A percentile compares a stretch with the other conserved stretches of the same genome.
phyloP scores from a whole-genome alignment of 2,329 filamentous ascomycete species.

The Penicillium polonicum region DNA sequence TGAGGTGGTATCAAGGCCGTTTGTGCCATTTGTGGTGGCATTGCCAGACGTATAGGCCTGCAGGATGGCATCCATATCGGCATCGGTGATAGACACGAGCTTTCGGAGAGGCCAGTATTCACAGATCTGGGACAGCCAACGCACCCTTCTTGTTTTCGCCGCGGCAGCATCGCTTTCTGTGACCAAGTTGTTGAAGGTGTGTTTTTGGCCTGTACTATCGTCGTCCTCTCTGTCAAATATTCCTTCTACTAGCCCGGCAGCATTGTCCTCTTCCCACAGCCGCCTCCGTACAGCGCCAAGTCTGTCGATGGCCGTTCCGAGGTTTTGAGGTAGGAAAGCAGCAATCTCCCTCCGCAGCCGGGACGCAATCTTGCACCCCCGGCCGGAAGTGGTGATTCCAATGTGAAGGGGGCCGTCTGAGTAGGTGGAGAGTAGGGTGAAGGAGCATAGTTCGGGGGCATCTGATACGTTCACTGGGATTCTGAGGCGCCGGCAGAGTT shows the following conservation, averaged over 20 bases:
- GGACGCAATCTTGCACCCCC: conserved; percentile 89
- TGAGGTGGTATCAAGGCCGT: conserved; percentile 11
- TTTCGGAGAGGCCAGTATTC: conserved; percentile 95
- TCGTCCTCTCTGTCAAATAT: conserved; percentile 50
- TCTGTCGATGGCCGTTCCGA: conserved; percentile 74
- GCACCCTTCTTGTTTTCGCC: conserved; percentile 75
- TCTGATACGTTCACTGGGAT: conserved; percentile 95
- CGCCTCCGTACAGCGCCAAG: conserved; percentile 70
- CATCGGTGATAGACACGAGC: conserved; percentile 74
- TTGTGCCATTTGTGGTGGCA: conserved; percentile 18
- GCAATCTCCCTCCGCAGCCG: conserved; percentile 86
- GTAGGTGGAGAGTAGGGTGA: conserved; percentile 84
- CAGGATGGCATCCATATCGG: conserved; percentile 75
- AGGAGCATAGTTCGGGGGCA: conserved; percentile 79
- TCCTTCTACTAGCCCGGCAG: conserved; percentile 46
- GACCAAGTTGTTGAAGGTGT: conserved; percentile 81
- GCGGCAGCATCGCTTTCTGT: conserved; percentile 69
- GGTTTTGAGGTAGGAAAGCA: conserved; percentile 68
- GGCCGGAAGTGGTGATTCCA: conserved; percentile 91
- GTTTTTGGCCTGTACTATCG: conserved; percentile 59
- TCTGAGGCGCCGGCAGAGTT: conserved; percentile 71
- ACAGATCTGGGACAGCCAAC: conserved; percentile 94
- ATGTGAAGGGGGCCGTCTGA: conserved; percentile 89
- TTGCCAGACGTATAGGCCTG: conserved; percentile 59
- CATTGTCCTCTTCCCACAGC: conserved; percentile 72